These are phyloP conservation scores for Auricularia cornea DNA, from an alignment of 768 basidiomycete genomes.

Conservation along the genomic window DNA sequence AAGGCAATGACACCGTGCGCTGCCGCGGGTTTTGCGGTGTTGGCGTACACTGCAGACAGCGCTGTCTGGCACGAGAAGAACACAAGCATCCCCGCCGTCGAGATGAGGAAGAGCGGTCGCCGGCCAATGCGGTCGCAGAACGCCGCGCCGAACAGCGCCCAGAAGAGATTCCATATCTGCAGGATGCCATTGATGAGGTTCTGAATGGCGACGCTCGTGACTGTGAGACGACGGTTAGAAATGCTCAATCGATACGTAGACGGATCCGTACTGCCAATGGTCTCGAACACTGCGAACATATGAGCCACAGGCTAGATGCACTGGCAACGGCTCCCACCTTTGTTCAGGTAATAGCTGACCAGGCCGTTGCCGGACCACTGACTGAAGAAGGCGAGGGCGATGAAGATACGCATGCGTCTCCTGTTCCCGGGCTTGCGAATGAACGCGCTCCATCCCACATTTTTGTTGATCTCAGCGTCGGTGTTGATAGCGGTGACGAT, in stretches of 20 bases:
- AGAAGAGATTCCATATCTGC: constrained; percentile 70
- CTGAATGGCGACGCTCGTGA: constrained; percentile 30
- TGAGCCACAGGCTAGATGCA: too few relatives aligned
- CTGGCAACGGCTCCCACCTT: too few relatives aligned
- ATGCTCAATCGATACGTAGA: too few relatives aligned
- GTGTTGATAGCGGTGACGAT: constrained; percentile 59
- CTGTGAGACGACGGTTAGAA: constrained; percentile 1
- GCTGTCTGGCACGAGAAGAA: constrained; percentile 39
- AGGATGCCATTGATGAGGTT: constrained; percentile 81
- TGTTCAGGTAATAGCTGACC: constrained; percentile 48
- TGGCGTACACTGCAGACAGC: constrained; percentile 58
- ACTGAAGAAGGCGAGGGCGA: constrained; percentile 59
- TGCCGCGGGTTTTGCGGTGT: constrained; percentile 21
- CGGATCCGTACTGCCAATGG: too few relatives aligned
- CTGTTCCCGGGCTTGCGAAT: constrained; percentile 59
- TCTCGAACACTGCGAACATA: too few relatives aligned
- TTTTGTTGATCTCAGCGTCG: constrained; percentile 46
- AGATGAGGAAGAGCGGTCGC: constrained; percentile 48
- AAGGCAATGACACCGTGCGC: too few relatives aligned
- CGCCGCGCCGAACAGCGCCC: constrained; percentile 49
- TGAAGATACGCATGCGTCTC: constrained; percentile 57
- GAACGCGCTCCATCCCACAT: constrained; percentile 43
- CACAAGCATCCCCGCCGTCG: constrained; percentile 14
- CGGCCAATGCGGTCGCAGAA: constrained; percentile 61
- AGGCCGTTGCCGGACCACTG: constrained; percentile 65